phyloP scores from a whole-genome alignment of 2,329 filamentous ascomycete species.

The Lomentospora prolificans region DNA sequence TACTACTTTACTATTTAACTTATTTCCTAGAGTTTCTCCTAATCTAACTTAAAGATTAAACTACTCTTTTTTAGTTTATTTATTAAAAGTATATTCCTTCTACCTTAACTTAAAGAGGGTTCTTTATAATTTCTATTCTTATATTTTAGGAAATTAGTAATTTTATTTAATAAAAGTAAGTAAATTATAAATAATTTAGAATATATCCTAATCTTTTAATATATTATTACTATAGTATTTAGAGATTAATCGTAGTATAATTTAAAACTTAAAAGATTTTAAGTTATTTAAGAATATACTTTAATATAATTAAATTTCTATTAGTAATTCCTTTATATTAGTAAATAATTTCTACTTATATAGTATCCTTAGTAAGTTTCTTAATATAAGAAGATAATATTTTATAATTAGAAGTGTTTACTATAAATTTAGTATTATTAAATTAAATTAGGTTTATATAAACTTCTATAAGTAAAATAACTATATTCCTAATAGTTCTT shows the following conservation, averaged over 20 bases:
- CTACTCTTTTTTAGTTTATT: neutral
- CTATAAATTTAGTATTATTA: no score
- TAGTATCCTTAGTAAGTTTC: neutral
- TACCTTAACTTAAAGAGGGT: neutral
- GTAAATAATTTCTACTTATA: neutral
- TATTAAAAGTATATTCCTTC: neutral
- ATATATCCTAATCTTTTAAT: neutral
- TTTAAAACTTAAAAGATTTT: neutral
- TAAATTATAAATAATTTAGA: neutral
- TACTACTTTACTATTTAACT: neutral
- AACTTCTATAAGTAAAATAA: no score
- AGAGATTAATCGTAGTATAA: neutral
- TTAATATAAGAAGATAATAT: neutral
- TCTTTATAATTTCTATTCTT: neutral
- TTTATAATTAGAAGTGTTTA: neutral
- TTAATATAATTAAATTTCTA: no score
- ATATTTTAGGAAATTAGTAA: neutral
- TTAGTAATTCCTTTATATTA: no score
- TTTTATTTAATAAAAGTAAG: neutral
- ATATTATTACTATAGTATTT: neutral
- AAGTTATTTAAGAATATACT: no score
- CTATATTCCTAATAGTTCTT: no score
- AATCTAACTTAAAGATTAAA: neutral
- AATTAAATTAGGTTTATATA: no score
- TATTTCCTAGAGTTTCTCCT: neutral